Conservation (phyloP, 176 grass and related monocot genomes). For the Pontederia crassipes region DNA sequence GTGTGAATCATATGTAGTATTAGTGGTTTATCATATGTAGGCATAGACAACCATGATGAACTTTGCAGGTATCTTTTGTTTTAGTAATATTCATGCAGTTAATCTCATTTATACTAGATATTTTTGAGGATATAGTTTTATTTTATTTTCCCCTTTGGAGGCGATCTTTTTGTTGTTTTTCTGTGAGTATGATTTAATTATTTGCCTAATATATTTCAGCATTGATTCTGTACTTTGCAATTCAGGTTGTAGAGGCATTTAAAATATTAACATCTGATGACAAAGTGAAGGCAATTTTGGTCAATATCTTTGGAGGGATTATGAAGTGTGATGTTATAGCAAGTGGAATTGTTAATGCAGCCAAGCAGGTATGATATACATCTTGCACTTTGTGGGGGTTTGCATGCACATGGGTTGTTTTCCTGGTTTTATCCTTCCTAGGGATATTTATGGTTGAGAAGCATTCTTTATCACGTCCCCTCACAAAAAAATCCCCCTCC, state of each 20-base stretch:
- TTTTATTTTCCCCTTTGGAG: no score
- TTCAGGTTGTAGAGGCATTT: slow-evolving; percentile 97
- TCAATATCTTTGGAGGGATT: slow-evolving; percentile 99
- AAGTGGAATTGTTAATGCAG: slow-evolving; percentile 97
- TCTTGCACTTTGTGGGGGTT: not conserved
- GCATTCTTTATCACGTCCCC: no score
- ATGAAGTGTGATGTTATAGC: slow-evolving; percentile 99
- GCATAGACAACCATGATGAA: no score
- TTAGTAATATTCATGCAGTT: no score
- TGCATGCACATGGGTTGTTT: slow-evolving; percentile 4
- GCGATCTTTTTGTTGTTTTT: no score
- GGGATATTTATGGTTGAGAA: no score
- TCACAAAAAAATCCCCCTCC: no score
- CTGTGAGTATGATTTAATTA: not conserved
- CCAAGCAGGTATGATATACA: slow-evolving; percentile 49
- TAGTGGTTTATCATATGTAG: no score
- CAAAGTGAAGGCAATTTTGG: slow-evolving; percentile 98
- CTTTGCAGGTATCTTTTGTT: no score
- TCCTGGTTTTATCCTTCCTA: not conserved
- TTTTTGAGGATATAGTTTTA: no score
- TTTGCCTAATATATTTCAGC: not conserved
- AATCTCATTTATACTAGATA: no score
- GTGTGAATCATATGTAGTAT: slow-evolving; percentile 23
- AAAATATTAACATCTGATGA: slow-evolving; percentile 98
- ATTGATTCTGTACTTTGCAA: slow-evolving; percentile 15